Percentiles rank a stretch among this genome's conserved stretches.
These are phyloP conservation scores for Thermothielavioides terrestris DNA, from an alignment of 495 filamentous ascomycete genomes.

Conservation along the genomic window DNA sequence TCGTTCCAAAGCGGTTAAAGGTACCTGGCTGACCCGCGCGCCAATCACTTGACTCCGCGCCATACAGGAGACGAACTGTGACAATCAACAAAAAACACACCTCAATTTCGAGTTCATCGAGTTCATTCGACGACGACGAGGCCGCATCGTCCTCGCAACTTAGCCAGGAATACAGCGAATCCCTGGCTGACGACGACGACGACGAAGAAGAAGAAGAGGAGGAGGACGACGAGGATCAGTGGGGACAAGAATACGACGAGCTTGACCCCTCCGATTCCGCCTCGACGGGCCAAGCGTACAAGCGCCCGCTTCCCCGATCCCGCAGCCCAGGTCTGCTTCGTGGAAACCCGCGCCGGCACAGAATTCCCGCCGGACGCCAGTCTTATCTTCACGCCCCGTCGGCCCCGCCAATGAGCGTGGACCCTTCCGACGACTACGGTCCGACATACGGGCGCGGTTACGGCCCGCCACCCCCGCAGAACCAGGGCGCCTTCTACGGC, in stretches of 20 bases:
- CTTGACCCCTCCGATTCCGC: slow-evolving; percentile 79
- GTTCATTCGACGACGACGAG: slow-evolving; percentile 28
- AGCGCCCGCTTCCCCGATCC: slow-evolving; percentile 15
- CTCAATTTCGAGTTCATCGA: slow-evolving; percentile 15
- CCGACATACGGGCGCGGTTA: slow-evolving; percentile 26
- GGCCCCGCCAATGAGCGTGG: slow-evolving; percentile 40
- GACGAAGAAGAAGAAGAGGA: slow-evolving; percentile 35
- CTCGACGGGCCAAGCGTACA: slow-evolving; percentile 38
- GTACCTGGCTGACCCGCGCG: slow-evolving; percentile 8
- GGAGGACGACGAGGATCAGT: slow-evolving; percentile 45
- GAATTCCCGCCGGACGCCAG: slow-evolving; percentile 28
- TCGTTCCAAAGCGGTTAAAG: background rate
- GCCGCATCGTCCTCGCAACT: slow-evolving; percentile 14
- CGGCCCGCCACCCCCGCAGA: slow-evolving; percentile 24
- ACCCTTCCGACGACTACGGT: slow-evolving; percentile 36
- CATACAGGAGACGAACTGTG: slow-evolving; percentile 39
- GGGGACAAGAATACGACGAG: slow-evolving; percentile 47
- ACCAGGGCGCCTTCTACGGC: slow-evolving; percentile 29
- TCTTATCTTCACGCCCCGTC: slow-evolving; percentile 27
- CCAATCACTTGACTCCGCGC: background rate
- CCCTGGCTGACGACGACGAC: slow-evolving; percentile 48
- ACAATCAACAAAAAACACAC: slow-evolving; percentile 30
- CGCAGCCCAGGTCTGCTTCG: slow-evolving; percentile 30
- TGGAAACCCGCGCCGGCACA: slow-evolving; percentile 31
- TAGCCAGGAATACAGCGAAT: slow-evolving; percentile 28